Percentiles rank a stretch among this genome's conserved stretches.
Evolutionary conservation across 1,139 yeast genomes (phyloP).

Genomic region (Yamadazyma friedrichii): DNA sequence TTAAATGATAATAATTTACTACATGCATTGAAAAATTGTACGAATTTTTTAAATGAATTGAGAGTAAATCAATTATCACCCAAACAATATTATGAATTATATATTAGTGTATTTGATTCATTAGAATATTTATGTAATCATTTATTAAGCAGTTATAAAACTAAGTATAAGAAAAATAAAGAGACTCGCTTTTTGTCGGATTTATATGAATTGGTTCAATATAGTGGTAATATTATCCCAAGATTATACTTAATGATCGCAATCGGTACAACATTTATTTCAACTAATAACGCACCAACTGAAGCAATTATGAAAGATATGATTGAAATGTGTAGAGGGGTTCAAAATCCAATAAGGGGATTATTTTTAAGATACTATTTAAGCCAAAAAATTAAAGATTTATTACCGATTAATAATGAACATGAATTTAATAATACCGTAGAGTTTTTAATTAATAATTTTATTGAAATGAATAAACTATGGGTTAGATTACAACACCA

Average conservation of each 20-base stretch:
- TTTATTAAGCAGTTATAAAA: slow-evolving; percentile 63
- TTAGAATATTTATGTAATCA: slow-evolving; percentile 66
- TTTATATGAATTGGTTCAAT: slow-evolving; percentile 90
- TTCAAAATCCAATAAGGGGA: slow-evolving; percentile 92
- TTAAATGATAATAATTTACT: slow-evolving; percentile 69
- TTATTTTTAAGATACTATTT: slow-evolving; percentile 84
- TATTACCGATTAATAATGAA: slow-evolving; percentile 49
- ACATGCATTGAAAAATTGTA: slow-evolving; percentile 87
- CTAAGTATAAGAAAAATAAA: slow-evolving; percentile 22
- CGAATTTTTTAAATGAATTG: slow-evolving; percentile 78
- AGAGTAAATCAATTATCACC: slow-evolving; percentile 78
- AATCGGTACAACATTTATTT: slow-evolving; percentile 87
- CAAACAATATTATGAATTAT: slow-evolving; percentile 90
- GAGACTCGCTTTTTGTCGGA: slow-evolving; percentile 76
- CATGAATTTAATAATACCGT: slow-evolving; percentile 64
- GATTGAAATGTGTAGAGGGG: slow-evolving; percentile 99
- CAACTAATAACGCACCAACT: slow-evolving; percentile 73
- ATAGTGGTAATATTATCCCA: slow-evolving; percentile 91
- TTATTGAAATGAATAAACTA: slow-evolving; percentile 94
- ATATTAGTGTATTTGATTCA: slow-evolving; percentile 83
- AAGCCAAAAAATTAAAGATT: slow-evolving; percentile 77
- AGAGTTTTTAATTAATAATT: slow-evolving; percentile 76
- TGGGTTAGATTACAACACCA: slow-evolving; percentile 98
- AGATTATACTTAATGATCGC: slow-evolving; percentile 92
- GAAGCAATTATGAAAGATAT: slow-evolving; percentile 90